phyloP scores from a whole-genome alignment of 768 basidiomycete species.

The Suillus decipiens region DNA sequence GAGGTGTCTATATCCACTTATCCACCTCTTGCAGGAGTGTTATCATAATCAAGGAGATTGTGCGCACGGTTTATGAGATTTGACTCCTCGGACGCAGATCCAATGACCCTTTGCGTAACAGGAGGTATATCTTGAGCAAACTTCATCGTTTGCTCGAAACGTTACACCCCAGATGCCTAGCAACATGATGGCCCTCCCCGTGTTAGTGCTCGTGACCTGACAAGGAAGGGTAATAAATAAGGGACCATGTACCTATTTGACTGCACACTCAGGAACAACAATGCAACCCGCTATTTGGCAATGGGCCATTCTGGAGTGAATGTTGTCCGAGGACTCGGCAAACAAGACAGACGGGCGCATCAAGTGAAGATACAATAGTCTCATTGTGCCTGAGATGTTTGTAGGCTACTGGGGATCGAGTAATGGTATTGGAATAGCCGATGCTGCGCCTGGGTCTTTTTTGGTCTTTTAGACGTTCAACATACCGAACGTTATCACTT shows the following conservation, averaged over 20 bases:
- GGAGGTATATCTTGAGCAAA: not conserved
- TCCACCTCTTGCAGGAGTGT: not conserved
- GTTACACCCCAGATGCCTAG: not conserved
- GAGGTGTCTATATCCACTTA: constrained; percentile 2
- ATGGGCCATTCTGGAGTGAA: not conserved
- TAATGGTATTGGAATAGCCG: not conserved
- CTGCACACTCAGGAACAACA: not conserved
- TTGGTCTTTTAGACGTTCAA: not conserved
- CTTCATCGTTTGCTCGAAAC: not conserved
- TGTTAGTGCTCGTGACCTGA: not conserved
- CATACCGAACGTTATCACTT: not conserved
- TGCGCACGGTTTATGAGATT: not conserved
- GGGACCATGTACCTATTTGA: not conserved
- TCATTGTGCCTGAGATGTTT: not conserved
- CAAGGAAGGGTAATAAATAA: not conserved
- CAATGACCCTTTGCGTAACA: not conserved
- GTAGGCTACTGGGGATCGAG: not conserved
- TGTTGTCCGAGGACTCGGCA: constrained; percentile 2
- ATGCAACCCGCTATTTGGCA: not conserved
- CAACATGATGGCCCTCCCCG: not conserved
- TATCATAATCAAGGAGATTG: not conserved
- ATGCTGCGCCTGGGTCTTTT: not conserved
- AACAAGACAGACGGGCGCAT: not conserved
- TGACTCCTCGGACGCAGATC: not conserved
- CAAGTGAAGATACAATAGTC: not conserved